A percentile compares a stretch with the other conserved stretches of the same genome.
These are phyloP conservation scores for Citrullus amarus DNA, from an alignment of 306 rosid species.

Conservation along the genomic window DNA sequence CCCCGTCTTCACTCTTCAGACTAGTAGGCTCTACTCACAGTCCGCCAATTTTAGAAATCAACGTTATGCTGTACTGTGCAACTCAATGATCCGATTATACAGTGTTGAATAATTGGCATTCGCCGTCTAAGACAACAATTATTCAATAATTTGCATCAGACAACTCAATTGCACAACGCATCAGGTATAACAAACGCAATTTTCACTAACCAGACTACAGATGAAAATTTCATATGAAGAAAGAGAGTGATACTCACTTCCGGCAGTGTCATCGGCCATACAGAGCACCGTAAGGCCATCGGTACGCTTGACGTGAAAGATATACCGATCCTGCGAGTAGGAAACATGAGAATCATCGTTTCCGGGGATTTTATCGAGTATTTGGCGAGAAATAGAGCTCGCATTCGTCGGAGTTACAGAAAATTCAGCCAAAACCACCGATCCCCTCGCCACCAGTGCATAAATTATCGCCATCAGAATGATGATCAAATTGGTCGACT, in stretches of 20 bases:
- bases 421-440: constrained; percentile 86
- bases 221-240: background rate
- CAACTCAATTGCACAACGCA: background rate
- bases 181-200: background rate
- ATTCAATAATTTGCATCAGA: background rate
- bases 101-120: background rate
- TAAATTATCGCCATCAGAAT: constrained; percentile 60
- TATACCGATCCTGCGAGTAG: constrained; percentile 85
- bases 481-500: background rate
- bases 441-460: constrained; percentile 81
- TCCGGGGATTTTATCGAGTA: constrained; percentile 75
- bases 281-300: constrained; percentile 98
- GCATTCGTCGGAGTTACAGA: constrained; percentile 75
- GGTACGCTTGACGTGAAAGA: constrained; percentile 91
- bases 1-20: background rate
- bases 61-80: background rate
- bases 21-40: background rate
- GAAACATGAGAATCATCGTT: constrained; percentile 66
- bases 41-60: background rate
- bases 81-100: background rate
- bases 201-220: background rate
- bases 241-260: constrained; percentile 32
- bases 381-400: constrained; percentile 61
- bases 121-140: background rate
- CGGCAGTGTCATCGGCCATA: constrained; percentile 91